Percentiles rank a stretch among this genome's conserved stretches.
These are phyloP conservation scores for Phylloboletellus chloephorus DNA, from an alignment of 1,284 basidiomycete species.

Conservation along the genomic window DNA sequence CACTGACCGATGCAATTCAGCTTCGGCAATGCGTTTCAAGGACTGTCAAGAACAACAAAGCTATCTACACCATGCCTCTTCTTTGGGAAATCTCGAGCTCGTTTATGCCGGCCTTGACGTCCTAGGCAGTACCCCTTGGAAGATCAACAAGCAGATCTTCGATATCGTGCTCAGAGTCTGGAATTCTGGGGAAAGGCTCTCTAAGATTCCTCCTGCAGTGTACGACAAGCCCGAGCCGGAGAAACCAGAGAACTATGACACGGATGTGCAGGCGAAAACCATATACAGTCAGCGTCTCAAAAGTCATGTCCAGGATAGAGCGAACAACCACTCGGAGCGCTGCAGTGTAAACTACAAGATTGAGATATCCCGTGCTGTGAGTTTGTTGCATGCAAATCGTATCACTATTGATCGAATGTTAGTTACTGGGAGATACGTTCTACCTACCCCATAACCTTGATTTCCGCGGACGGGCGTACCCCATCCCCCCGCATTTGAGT, in stretches of 20 bases:
- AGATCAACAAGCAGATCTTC: conserved; percentile 76
- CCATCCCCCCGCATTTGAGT: conserved; percentile 92
- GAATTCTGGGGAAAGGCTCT: conserved; percentile 76
- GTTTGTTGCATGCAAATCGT: conserved; percentile 27
- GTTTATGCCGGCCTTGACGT: conserved; percentile 90
- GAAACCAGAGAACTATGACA: conserved; percentile 56
- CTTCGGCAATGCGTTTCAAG: conserved; percentile 86
- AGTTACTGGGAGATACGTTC: conserved; percentile 84
- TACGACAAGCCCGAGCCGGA: conserved; percentile 62
- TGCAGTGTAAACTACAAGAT: conserved; percentile 97
- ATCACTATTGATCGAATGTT: conserved; percentile 5
- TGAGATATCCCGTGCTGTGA: conserved; percentile 88
- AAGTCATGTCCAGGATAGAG: conserved; percentile 56
- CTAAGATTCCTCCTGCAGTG: conserved; percentile 70
- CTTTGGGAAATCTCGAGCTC: conserved; percentile 74
- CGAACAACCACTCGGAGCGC: conserved; percentile 84
- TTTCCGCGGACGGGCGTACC: conserved; percentile 97
- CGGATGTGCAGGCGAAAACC: conserved; percentile 62
- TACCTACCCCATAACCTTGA: conserved; percentile 98
- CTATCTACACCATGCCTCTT: conserved; percentile 77
- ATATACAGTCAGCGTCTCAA: conserved; percentile 61
- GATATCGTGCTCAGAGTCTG: conserved; percentile 73
- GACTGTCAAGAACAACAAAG: conserved; percentile 83
- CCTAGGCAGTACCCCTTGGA: conserved; percentile 88
- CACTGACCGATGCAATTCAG: conserved; percentile 33